A percentile compares a stretch with the other conserved stretches of the same genome.
Conservation (phyloP, 768 basidiomycete genomes). For the Melanogaster broomeanus region DNA sequence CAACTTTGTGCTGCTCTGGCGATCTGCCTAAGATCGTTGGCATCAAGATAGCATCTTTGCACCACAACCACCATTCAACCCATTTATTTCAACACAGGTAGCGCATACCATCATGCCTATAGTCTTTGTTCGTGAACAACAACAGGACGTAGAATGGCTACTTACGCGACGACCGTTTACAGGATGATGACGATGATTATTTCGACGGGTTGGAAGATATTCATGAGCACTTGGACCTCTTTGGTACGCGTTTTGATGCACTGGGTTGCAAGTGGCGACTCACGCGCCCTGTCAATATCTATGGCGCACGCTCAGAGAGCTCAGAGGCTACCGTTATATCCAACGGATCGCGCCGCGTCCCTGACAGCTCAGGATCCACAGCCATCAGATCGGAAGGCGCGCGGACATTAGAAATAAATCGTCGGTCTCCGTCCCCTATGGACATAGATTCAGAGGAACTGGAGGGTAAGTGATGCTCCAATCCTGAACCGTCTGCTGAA, state of each 20-base stretch:
- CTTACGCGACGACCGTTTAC: neutral
- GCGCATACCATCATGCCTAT: constrained; percentile 14
- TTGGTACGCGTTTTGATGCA: constrained; percentile 19
- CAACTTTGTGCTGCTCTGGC: neutral
- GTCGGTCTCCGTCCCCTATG: constrained; percentile 23
- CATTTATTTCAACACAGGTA: constrained; percentile 3
- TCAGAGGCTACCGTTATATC: constrained; percentile 4
- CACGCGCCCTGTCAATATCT: neutral
- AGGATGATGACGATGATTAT: constrained; percentile 29
- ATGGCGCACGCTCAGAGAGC: too few relatives aligned
- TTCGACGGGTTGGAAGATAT: constrained; percentile 16
- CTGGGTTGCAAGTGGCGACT: neutral
- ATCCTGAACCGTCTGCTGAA: neutral
- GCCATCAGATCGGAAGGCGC: constrained; percentile 18
- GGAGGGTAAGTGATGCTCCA: constrained; percentile 12
- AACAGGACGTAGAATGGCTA: neutral
- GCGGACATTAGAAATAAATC: constrained; percentile 20
- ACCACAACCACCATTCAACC: constrained; percentile 5
- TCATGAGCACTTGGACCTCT: neutral
- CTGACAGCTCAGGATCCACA: neutral
- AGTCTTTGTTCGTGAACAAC: constrained; percentile 19
- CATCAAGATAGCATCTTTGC: neutral
- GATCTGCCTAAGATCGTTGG: neutral
- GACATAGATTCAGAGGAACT: constrained; percentile 19
- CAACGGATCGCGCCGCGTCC: constrained; percentile 10